These are phyloP conservation scores for Lipomyces anomalus DNA, from an alignment of 805 yeast species.

Conservation along the genomic window DNA sequence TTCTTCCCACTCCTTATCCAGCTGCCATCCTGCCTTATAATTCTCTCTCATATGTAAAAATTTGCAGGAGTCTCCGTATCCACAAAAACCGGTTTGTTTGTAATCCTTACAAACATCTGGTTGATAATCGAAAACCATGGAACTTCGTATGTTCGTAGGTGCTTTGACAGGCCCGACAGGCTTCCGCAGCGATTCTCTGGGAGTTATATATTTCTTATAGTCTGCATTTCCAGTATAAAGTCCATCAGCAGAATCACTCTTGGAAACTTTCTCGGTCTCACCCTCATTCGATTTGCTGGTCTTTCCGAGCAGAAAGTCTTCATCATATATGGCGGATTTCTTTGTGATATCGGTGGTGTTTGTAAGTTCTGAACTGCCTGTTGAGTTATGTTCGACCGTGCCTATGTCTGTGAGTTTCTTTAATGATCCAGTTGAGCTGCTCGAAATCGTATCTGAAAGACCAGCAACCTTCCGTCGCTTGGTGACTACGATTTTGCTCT, in stretches of 20 bases:
- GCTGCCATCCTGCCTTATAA: constrained; percentile 62
- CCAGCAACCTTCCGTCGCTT: constrained; percentile 16
- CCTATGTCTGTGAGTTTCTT: constrained; percentile 10
- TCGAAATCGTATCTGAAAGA: constrained; percentile 12
- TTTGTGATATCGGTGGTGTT: constrained; percentile 29
- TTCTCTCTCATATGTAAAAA: constrained; percentile 88
- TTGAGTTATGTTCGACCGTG: constrained; percentile 10
- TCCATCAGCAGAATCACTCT: constrained; percentile 11
- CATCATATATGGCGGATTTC: constrained; percentile 24
- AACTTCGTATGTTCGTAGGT: constrained; percentile 50
- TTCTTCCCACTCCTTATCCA: constrained; percentile 65
- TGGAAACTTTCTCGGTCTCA: neutral
- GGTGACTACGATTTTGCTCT: neutral
- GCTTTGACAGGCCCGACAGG: constrained; percentile 39
- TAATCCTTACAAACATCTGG: constrained; percentile 94
- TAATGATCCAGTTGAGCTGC: constrained; percentile 8
- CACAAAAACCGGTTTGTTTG: constrained; percentile 88
- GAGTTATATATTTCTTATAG: constrained; percentile 21
- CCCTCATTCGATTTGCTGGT: constrained; percentile 3
- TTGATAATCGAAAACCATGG: constrained; percentile 76
- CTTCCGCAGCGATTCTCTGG: constrained; percentile 20
- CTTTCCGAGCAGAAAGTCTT: constrained; percentile 8
- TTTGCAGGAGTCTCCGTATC: constrained; percentile 95
- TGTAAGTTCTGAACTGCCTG: constrained; percentile 16
- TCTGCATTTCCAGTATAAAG: constrained; percentile 18